Percentiles rank a stretch among this genome's conserved stretches.
phyloP scores from a whole-genome alignment of 2,329 filamentous ascomycete species.

The Exophiala bonariae region DNA sequence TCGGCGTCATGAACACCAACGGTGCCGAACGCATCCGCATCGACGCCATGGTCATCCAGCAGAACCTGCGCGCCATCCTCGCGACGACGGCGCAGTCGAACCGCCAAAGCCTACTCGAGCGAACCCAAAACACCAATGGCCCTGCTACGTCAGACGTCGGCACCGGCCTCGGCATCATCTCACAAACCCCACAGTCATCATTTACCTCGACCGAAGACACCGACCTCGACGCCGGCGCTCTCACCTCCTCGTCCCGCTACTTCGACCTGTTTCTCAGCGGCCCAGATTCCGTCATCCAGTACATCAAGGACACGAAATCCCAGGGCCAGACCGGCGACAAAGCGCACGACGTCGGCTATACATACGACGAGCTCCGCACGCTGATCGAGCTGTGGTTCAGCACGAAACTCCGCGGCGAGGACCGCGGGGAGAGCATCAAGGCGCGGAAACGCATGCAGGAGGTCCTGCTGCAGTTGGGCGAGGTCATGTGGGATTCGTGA shows the following conservation, averaged over 20 bases:
- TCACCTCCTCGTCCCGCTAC: constrained; percentile 46
- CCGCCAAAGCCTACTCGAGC: constrained; percentile 7
- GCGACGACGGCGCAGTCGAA: constrained; percentile 27
- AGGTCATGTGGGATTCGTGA: constrained; percentile 49
- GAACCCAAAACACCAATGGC: constrained; percentile 8
- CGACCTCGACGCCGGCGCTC: constrained; percentile 38
- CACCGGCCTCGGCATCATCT: constrained; percentile 21
- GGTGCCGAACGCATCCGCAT: constrained; percentile 87
- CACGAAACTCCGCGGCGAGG: constrained; percentile 44
- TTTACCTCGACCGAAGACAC: constrained; percentile 15
- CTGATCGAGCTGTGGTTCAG: constrained; percentile 49
- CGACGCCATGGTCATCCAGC: constrained; percentile 91
- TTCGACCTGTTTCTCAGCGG: constrained; percentile 50
- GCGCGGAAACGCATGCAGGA: constrained; percentile 47
- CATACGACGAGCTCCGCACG: constrained; percentile 47
- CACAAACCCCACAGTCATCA: constrained; percentile 9
- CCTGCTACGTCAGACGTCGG: constrained; percentile 2
- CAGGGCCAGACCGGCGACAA: constrained; percentile 20
- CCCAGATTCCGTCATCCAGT: constrained; percentile 43
- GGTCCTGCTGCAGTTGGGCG: constrained; percentile 44
- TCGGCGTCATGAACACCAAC: constrained; percentile 78
- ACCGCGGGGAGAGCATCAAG: constrained; percentile 46
- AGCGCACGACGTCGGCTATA: constrained; percentile 39
- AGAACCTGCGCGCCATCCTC: constrained; percentile 91
- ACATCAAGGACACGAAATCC: constrained; percentile 46